Evolutionary conservation across 1,284 basidiomycete genomes (phyloP).

Genomic region (Moesziomyces sp.): DNA sequence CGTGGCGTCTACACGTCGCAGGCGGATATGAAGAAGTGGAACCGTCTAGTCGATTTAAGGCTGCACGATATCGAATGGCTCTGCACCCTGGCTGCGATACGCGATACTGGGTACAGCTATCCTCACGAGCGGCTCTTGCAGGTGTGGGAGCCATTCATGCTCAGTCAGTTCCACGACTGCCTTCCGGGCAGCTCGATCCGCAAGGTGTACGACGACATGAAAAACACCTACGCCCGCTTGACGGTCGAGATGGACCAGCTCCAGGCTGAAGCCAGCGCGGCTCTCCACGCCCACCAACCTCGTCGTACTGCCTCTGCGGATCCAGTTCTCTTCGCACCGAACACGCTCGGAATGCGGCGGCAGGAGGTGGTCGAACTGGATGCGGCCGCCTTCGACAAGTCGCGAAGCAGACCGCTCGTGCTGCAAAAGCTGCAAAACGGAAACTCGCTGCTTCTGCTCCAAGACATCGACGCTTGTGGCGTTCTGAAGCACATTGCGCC

Average conservation of each 20-base stretch:
- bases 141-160: slow-evolving; percentile 75
- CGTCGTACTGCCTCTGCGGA: too few relatives aligned
- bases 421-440: slow-evolving; percentile 36
- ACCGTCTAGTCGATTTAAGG: slow-evolving; percentile 90
- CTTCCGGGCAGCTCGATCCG: slow-evolving; percentile 83
- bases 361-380: slow-evolving; percentile 78
- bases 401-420: slow-evolving; percentile 23
- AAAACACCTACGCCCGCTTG: slow-evolving; percentile 82
- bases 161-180: slow-evolving; percentile 76
- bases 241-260: slow-evolving; percentile 76
- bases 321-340: slow-evolving; percentile 71
- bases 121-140: slow-evolving; percentile 83
- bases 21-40: slow-evolving; percentile 95
- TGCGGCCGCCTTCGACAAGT: slow-evolving; percentile 17
- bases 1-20: slow-evolving; percentile 70
- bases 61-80: slow-evolving; percentile 88
- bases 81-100: slow-evolving; percentile 83
- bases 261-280: slow-evolving; percentile 80
- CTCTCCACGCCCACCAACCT: slow-evolving; percentile 69
- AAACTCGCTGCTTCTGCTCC: slow-evolving; percentile 42
- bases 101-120: slow-evolving; percentile 77
- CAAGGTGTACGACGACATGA: slow-evolving; percentile 95
- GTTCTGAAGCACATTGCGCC: slow-evolving; percentile 6
- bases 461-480: slow-evolving; percentile 45
- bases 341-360: slow-evolving; percentile 81